Evolutionary conservation across 2,329 filamentous ascomycete genomes (phyloP), one percentile per base, ranked within the genome.

Genomic region (Sporothrix pallida): DNA sequence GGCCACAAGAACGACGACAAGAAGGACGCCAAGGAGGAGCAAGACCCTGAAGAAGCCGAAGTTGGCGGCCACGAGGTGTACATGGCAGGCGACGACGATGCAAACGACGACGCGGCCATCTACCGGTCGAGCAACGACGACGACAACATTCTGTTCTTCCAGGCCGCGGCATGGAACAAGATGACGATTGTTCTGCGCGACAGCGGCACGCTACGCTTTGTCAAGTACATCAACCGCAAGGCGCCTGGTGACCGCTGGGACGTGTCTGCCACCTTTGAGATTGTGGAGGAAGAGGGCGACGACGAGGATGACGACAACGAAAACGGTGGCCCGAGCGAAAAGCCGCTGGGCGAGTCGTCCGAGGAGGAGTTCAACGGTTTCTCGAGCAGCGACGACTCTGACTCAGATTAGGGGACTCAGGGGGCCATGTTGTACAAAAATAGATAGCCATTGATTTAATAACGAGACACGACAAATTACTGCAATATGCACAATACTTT

Each of bases 161-260:
- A 90, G 81, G 85, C 86, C 9, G 86, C 88, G 1, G 81, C 87
- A 17, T 99, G 96, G 96, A 98, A 98, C 82, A 93, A 92, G 76
- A 87, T 99, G 84, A 94, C 92, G 76, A 89, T 99, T 77, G 96
- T 98, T 46, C 84, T 98, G 77, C 88, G 96, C 74, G 96, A 99
- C 80, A 90, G 89, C 77, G 95, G 93, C 15, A 92, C 92, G 15
- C 86, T 99, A 80, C 91, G 93, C 81, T 99, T 99, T 80, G 94
- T 98, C 79, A 99, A 98, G 85, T 99, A 98, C 81, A 92, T 99
- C 26, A 97, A 92, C 82, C 87, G 87, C 74, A 89, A 87, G 70
- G 96, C 96, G 8, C 89, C 89, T 79, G 96, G 96, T 0, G 96
- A 98, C 83, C 87, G 96, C 60, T 98, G 95, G 94, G 96, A 99